Evolutionary conservation across 2,329 filamentous ascomycete genomes (phyloP).

Genomic region (Colletotrichum orbiculare): DNA sequence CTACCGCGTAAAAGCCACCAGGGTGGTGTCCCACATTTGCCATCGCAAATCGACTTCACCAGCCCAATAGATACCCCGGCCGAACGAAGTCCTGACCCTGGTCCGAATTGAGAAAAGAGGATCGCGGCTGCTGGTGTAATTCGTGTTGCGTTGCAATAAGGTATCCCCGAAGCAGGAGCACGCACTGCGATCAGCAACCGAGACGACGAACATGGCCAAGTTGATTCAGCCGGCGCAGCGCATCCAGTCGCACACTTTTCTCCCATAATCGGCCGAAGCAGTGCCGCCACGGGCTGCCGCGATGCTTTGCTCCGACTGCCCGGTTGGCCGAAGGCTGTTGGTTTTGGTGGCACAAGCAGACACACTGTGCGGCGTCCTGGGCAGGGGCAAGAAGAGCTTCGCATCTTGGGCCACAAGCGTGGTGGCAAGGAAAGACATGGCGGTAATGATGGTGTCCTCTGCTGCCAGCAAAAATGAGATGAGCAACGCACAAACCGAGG

Average conservation of each 20-base stretch:
- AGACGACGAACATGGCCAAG: not conserved
- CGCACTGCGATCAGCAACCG: not conserved
- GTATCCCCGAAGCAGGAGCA: constrained; percentile 1
- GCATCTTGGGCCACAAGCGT: too few relatives aligned
- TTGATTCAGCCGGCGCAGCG: not conserved
- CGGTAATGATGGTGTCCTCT: constrained; percentile 17
- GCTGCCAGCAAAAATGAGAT: constrained; percentile 10
- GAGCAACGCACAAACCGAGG: constrained; percentile 8
- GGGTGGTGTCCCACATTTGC: not conserved
- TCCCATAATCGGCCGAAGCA: constrained; percentile 16
- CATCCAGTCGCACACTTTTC: not conserved
- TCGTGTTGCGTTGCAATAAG: not conserved
- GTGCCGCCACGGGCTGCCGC: not conserved
- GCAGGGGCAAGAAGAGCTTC: not conserved
- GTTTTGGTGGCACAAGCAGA: not conserved
- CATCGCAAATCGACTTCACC: constrained; percentile 22
- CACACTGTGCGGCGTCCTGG: not conserved
- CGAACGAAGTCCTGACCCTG: not conserved
- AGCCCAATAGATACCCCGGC: constrained; percentile 5
- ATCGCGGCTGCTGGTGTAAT: constrained; percentile 5
- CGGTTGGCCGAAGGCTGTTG: not conserved
- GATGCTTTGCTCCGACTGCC: too few relatives aligned
- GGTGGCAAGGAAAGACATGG: constrained; percentile 14
- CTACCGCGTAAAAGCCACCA: too few relatives aligned
- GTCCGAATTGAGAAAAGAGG: not conserved